Conservation (phyloP, 1,284 basidiomycete species). For the Leccinum subrobustum region DNA sequence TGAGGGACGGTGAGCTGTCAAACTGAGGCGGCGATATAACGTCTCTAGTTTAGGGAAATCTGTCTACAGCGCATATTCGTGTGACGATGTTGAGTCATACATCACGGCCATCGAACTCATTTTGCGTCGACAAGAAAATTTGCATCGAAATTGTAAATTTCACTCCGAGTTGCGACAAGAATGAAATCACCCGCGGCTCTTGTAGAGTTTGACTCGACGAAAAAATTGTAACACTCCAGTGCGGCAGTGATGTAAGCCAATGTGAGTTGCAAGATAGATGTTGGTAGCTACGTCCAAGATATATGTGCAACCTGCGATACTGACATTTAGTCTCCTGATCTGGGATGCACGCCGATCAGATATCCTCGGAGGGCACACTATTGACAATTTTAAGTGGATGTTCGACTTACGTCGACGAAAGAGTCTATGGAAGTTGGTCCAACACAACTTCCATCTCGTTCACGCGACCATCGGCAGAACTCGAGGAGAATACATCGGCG, state of each 20-base stretch:
- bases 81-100: background rate
- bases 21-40: background rate
- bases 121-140: background rate
- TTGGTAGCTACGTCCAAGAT: background rate
- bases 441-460: constrained; percentile 56
- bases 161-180: background rate
- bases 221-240: background rate
- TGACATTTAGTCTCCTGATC: background rate
- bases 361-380: background rate
- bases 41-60: background rate
- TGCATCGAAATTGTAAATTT: background rate
- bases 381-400: background rate
- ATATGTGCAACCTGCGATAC: background rate
- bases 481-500: constrained; percentile 63
- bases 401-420: background rate
- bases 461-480: constrained; percentile 29
- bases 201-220: background rate
- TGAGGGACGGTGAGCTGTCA: background rate
- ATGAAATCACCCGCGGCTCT: background rate
- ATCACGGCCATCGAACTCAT: background rate
- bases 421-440: constrained; percentile 21
- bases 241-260: background rate
- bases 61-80: background rate
- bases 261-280: background rate
- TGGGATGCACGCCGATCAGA: background rate